These are phyloP conservation scores for Microthyrium microscopicum DNA, from an alignment of 2,329 filamentous ascomycete species.

Conservation along the genomic window DNA sequence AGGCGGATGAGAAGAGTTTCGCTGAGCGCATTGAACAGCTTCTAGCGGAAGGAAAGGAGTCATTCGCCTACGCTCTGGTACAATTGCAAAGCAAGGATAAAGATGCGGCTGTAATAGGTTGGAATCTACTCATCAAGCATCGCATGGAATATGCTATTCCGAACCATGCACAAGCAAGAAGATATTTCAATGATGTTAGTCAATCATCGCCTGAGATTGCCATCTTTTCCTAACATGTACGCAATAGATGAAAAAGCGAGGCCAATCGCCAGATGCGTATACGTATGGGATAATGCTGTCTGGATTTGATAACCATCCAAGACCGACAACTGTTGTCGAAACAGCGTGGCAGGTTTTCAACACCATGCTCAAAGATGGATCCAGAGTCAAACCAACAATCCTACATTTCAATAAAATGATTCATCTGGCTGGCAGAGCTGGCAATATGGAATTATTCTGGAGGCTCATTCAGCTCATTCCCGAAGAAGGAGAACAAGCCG, in stretches of 20 bases:
- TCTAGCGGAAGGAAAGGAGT: slow-evolving; percentile 41
- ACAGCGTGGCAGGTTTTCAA: slow-evolving; percentile 62
- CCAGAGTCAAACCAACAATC: slow-evolving; percentile 51
- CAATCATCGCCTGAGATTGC: not conserved
- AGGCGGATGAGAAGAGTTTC: slow-evolving; percentile 54
- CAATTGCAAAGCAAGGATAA: slow-evolving; percentile 49
- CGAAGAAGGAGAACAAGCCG: slow-evolving; percentile 40
- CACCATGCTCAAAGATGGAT: slow-evolving; percentile 49
- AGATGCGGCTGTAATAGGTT: slow-evolving; percentile 57
- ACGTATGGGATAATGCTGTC: slow-evolving; percentile 75
- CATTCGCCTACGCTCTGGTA: slow-evolving; percentile 52
- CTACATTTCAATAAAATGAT: slow-evolving; percentile 84
- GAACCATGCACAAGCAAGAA: slow-evolving; percentile 50
- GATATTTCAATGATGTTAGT: slow-evolving; percentile 72
- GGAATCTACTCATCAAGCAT: slow-evolving; percentile 74
- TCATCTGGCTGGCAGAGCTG: slow-evolving; percentile 57
- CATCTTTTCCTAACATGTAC: not conserved
- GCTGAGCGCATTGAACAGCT: slow-evolving; percentile 47
- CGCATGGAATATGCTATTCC: slow-evolving; percentile 44
- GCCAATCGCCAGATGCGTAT: slow-evolving; percentile 58
- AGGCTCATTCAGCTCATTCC: slow-evolving; percentile 57
- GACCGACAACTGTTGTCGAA: slow-evolving; percentile 41
- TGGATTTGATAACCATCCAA: slow-evolving; percentile 49
- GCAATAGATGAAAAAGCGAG: slow-evolving; percentile 81
- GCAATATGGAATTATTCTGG: slow-evolving; percentile 69